These are phyloP conservation scores for Wickerhamomyces queroliae DNA, from an alignment of 805 yeast genomes.

Conservation along the genomic window DNA sequence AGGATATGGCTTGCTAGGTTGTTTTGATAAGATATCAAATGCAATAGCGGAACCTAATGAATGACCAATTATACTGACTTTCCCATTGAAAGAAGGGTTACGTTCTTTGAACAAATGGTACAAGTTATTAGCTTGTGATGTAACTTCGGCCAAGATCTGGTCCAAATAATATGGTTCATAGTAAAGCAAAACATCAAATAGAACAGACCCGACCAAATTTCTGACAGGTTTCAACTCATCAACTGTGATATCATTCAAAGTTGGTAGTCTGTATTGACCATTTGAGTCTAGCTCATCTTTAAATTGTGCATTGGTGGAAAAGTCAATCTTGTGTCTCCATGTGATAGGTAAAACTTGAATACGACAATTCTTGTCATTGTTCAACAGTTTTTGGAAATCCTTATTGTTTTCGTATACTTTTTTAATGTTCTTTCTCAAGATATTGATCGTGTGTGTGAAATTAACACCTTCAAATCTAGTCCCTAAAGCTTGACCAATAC, in stretches of 20 bases:
- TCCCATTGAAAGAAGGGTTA: constrained; percentile 74
- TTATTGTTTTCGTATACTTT: constrained; percentile 40
- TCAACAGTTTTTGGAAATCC: constrained; percentile 44
- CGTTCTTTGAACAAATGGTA: constrained; percentile 50
- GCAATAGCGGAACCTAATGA: constrained; percentile 86
- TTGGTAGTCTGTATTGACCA: constrained; percentile 45
- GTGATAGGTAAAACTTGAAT: constrained; percentile 86
- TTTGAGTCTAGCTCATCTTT: constrained; percentile 29
- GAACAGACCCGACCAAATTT: constrained; percentile 78
- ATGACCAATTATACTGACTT: constrained; percentile 82
- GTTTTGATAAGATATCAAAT: constrained; percentile 63
- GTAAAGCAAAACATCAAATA: constrained; percentile 75
- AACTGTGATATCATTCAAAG: constrained; percentile 66
- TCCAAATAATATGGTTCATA: constrained; percentile 65
- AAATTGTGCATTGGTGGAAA: constrained; percentile 41
- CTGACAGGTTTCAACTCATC: constrained; percentile 75
- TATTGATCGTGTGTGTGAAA: constrained; percentile 79
- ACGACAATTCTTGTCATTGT: constrained; percentile 43
- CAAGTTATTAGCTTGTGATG: constrained; percentile 55
- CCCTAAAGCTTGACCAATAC: constrained; percentile 89
- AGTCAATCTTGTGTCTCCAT: constrained; percentile 80
- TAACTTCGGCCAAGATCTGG: constrained; percentile 58
- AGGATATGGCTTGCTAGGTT: constrained; percentile 23
- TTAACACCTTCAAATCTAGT: constrained; percentile 72
- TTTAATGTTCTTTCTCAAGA: constrained; percentile 50